phyloP scores from a whole-genome alignment of 2,329 filamentous ascomycete genomes.

The Pyrenochaeta sp. region DNA sequence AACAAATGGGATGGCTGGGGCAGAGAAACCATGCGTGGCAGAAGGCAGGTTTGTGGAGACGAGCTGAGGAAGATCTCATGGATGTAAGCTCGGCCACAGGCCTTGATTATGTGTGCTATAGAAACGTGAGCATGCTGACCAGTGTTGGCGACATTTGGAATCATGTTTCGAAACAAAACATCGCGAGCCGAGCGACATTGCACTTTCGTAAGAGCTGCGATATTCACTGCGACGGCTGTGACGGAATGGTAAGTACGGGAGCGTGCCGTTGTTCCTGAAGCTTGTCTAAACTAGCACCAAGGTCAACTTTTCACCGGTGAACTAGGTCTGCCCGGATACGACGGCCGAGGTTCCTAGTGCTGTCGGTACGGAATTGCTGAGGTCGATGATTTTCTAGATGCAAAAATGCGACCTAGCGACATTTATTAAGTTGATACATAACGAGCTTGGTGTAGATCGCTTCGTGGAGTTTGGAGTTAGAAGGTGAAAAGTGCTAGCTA shows the following conservation, averaged over 20 bases:
- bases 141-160: conserved; percentile 2
- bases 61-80: not conserved
- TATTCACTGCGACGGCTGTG: not conserved
- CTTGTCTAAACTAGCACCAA: not conserved
- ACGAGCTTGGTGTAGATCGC: too few relatives aligned
- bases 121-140: not conserved
- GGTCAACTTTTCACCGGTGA: not conserved
- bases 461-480: too few relatives aligned
- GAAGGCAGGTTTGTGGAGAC: not conserved
- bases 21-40: not conserved
- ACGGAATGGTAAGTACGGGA: not conserved
- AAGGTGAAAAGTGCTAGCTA: too few relatives aligned
- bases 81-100: not conserved
- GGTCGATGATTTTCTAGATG: not conserved
- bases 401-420: not conserved
- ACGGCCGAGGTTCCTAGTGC: not conserved
- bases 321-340: not conserved
- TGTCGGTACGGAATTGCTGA: not conserved
- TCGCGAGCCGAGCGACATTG: not conserved
- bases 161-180: conserved; percentile 10
- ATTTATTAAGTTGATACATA: not conserved
- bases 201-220: not conserved
- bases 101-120: not conserved
- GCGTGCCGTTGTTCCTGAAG: not conserved
- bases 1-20: conserved; percentile 1